phyloP scores from a whole-genome alignment of 2,329 filamentous ascomycete species.

The Chalaropsis thielavioides region DNA sequence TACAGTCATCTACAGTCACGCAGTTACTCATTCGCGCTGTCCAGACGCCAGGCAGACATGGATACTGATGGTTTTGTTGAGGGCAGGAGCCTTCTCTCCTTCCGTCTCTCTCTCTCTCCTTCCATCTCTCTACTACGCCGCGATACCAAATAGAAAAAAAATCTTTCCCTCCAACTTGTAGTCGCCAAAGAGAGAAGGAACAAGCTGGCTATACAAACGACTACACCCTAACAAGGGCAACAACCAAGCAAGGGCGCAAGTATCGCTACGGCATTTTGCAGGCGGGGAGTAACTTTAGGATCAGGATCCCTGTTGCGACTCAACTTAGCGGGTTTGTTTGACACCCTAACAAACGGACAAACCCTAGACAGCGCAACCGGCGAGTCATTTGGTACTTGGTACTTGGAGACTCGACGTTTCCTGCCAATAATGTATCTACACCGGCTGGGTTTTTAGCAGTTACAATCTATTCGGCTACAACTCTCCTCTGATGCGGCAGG shows the following conservation, averaged over 20 bases:
- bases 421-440: background rate
- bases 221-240: background rate
- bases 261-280: background rate
- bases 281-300: background rate
- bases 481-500: background rate
- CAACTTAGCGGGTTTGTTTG: constrained; percentile 6
- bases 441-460: background rate
- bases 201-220: no score
- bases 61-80: no score
- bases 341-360: background rate
- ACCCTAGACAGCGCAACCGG: background rate
- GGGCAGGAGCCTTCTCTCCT: no score
- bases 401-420: background rate
- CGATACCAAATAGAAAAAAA: no score
- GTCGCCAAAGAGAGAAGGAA: no score
- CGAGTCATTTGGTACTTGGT: background rate
- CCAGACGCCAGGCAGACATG: no score
- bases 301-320: constrained; percentile 17
- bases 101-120: no score
- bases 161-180: no score
- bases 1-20: no score
- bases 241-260: background rate
- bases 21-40: no score
- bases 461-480: background rate
- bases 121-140: no score